Conservation (phyloP, 2,329 filamentous ascomycete species). For the Colletotrichum sidae region DNA sequence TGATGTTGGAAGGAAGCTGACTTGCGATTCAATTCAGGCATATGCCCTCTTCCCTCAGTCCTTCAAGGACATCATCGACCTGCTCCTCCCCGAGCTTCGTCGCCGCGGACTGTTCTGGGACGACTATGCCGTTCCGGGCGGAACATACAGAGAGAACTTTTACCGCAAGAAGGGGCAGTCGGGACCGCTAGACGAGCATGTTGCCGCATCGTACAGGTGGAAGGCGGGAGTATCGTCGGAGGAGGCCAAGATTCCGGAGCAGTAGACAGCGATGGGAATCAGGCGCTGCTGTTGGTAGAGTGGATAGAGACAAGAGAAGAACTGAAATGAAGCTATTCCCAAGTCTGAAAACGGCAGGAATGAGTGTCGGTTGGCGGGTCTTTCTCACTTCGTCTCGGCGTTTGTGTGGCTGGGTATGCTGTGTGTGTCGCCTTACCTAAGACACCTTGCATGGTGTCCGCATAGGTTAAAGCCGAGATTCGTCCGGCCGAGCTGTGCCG, state of each 20-base stretch:
- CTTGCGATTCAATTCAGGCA: slow-evolving; percentile 50
- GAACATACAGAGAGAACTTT: slow-evolving; percentile 72
- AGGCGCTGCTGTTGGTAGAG: no score
- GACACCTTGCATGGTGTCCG: not conserved
- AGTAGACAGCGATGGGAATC: not conserved
- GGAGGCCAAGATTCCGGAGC: slow-evolving; percentile 44
- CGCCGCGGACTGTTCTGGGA: slow-evolving; percentile 69
- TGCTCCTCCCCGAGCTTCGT: slow-evolving; percentile 73
- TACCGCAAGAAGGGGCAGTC: slow-evolving; percentile 62
- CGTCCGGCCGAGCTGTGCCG: slow-evolving; percentile 36
- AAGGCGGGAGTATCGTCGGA: slow-evolving; percentile 44
- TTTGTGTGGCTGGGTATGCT: not conserved
- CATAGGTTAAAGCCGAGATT: slow-evolving; percentile 29
- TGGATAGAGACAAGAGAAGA: not conserved
- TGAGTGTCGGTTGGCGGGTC: not conserved
- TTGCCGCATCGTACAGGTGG: slow-evolving; percentile 62
- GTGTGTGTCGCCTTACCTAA: not conserved
- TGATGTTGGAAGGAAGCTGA: not conserved
- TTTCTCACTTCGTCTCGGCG: rapidly evolving
- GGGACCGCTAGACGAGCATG: slow-evolving; percentile 63
- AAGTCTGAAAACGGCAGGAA: not conserved
- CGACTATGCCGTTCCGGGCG: slow-evolving; percentile 64
- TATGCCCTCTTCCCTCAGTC: slow-evolving; percentile 76
- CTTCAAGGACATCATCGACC: slow-evolving; percentile 75
- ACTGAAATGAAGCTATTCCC: slow-evolving; percentile 21